Conservation (phyloP, 129 eudicot species). For the Apium graveolens region DNA sequence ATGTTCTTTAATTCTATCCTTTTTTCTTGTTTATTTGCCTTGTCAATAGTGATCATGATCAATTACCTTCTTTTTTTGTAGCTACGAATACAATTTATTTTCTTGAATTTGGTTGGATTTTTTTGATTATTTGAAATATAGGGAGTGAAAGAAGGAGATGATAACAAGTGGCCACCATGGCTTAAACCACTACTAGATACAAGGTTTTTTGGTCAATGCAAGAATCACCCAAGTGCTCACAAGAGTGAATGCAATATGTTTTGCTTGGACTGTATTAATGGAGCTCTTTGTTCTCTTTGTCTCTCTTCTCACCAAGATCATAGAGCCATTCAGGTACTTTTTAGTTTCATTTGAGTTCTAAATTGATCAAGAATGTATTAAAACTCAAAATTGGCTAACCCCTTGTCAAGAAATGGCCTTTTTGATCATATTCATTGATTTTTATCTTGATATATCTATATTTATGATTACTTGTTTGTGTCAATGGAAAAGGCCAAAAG, state of each 20-base stretch:
- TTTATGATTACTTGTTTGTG: background rate
- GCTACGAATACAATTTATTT: background rate
- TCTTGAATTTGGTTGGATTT: background rate
- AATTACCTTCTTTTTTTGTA: background rate
- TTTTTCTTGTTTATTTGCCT: background rate
- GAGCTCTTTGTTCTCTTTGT: conserved; percentile 36
- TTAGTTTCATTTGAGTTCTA: background rate
- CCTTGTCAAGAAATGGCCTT: background rate
- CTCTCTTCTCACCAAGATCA: conserved; percentile 29
- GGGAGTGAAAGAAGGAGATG: conserved; percentile 15
- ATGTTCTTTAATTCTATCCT: background rate
- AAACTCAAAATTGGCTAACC: background rate
- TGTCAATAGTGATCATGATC: conserved; percentile 2
- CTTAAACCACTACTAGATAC: conserved; percentile 26
- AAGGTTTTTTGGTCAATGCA: conserved; percentile 38
- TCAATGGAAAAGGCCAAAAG: background rate
- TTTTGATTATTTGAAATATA: background rate
- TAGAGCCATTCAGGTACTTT: conserved; percentile 30
- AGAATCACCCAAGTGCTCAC: conserved; percentile 36
- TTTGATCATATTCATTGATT: background rate
- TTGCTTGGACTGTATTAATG: conserved; percentile 39
- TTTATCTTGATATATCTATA: too few species aligned
- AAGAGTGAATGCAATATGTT: conserved; percentile 45
- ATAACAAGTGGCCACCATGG: conserved; percentile 37
- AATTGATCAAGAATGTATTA: background rate